Evolutionary conservation across 805 yeast species (phyloP), one percentile per base, ranked within the genome.

Genomic region (Lipomyces orientalis): DNA sequence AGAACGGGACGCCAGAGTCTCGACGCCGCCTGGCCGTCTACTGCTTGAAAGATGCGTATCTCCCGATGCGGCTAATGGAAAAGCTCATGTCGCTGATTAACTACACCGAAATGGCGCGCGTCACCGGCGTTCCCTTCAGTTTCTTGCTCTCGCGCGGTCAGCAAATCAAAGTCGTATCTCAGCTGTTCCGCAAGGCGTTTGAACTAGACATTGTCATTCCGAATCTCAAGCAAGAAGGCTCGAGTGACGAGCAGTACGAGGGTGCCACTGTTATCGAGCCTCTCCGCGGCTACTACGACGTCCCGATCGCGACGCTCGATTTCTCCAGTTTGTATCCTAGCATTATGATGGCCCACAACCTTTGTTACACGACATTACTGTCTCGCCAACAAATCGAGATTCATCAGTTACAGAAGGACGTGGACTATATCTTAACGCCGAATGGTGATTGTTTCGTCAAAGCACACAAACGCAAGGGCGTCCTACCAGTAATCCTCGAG

Each of bases 211-310:
- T 94, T 63, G 93, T 95, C 3, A 89, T 95, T 54, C 99, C 99
- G 0, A 94, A 95, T 75, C 83, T 94, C 87, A 88, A 85, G 73
- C 86, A 81, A 65, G 92, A 88, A 74, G 97, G 96, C 1, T 83
- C 89, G 9, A 83, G 86, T 67, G 98, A 96, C 77, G 98, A 93
- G 76, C 90, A 87, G 72, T 95, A 95, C 76, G 99, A 95, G 79
- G 99, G 99, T 82, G 99, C 99, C 5, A 95, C 99, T 0, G 99
- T 95, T 73, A 95, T 95, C 79, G 99, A 96, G 77, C 99, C 99
- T 1, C 83, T 83, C 5, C 87, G 98, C 77, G 99, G 99, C 1
- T 96, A 93, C 78, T 96, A 95, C 75, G 97, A 92, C 79, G 93
- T 90, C 16, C 99, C 99, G 0, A 94, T 95, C 76, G 97, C 99